Base-by-base conservation (phyloP, 768 basidiomycete species). In the Guyanaporus albipodus region DNA sequence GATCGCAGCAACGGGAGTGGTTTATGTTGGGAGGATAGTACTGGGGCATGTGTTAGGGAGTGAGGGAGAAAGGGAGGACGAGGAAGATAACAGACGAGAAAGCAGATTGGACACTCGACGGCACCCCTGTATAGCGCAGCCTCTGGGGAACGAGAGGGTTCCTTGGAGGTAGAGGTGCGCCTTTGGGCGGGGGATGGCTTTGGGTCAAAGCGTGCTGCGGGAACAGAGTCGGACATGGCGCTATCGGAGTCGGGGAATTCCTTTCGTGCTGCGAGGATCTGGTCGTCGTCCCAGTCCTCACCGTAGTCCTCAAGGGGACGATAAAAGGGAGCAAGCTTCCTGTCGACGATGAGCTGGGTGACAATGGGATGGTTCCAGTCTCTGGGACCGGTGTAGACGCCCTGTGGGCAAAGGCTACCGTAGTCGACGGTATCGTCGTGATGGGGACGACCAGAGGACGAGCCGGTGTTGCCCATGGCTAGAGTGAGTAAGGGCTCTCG, bases 1-100 rank as follows among this genome's bases (percentile, higher is more conserved):
- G 96, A 74, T 95, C 94, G 66, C 96, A 99, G 66, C 96, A 99
- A 62, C 96, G 80, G 31, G 96, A 97, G 58, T 85, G 86, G 63
- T 98, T 97, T 69, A 97, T 96, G 68, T 97, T 95, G 37, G 87
- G 78, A 19, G 96, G 96, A 62, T 97, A 99, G 68, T 95, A 97
- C 95, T 99, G 62, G 21, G 22, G 43, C 29, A 57, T 55, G 54
- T 60, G 64, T 60, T 35, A 59, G 60, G 38, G 48, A 50, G 3
- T 11, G 46, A 43, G 23, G 44, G 47, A 38, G 17, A 35, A 49
- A 53, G 45, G 18, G 17, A 33, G 32, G 23, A 26, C 21, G 9
- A 42, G 51, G 54, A 57, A n/a, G 53, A 58, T 45, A 48, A 80
- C 85, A 63, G 58, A 90, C 95, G 68, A 98, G 76, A 71, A 98